Conservation (phyloP, 352 stramenopile species). For the Blastocystis sp. region DNA sequence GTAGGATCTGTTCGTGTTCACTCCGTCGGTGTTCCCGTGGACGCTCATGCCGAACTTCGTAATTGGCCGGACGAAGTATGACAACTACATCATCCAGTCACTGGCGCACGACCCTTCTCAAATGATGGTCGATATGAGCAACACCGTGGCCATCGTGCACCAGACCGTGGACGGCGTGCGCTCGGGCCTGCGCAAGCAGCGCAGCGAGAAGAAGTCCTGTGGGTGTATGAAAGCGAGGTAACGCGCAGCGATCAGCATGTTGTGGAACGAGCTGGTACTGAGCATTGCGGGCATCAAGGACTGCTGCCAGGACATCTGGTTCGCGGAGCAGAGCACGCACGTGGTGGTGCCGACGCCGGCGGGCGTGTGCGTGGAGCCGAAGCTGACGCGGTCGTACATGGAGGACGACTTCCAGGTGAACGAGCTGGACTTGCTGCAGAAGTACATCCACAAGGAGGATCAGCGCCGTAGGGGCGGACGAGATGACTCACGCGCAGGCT, state of each 20-base stretch:
- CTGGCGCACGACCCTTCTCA: slow-evolving; percentile 50
- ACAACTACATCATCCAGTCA: slow-evolving; percentile 67
- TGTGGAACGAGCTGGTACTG: slow-evolving; percentile 67
- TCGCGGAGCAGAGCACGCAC: slow-evolving; percentile 50
- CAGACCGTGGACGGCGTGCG: slow-evolving; percentile 56
- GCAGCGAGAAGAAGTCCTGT: slow-evolving; percentile 69
- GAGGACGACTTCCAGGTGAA: slow-evolving; percentile 67
- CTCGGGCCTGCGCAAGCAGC: slow-evolving; percentile 52
- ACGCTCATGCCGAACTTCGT: slow-evolving; percentile 67
- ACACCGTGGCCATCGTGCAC: slow-evolving; percentile 56
- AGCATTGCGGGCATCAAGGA: slow-evolving; percentile 50
- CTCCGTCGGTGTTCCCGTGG: slow-evolving; percentile 56
- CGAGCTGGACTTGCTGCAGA: slow-evolving; percentile 57
- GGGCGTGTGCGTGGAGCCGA: slow-evolving; percentile 46
- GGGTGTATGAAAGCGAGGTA: background rate
- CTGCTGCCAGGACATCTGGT: slow-evolving; percentile 69
- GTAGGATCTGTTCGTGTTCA: slow-evolving; percentile 69
- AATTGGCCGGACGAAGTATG: slow-evolving; percentile 67
- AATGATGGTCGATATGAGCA: slow-evolving; percentile 48
- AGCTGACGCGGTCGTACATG: slow-evolving; percentile 37
- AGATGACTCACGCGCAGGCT: slow-evolving; percentile 2
- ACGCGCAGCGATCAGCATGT: slow-evolving; percentile 37
- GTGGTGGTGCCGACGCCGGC: slow-evolving; percentile 9
- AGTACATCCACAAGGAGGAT: slow-evolving; percentile 39
- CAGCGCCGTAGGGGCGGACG: background rate